Percentiles rank a stretch among this genome's conserved stretches.
Conservation (phyloP, 73 alveolate genomes). For the Urostyla sp. region DNA sequence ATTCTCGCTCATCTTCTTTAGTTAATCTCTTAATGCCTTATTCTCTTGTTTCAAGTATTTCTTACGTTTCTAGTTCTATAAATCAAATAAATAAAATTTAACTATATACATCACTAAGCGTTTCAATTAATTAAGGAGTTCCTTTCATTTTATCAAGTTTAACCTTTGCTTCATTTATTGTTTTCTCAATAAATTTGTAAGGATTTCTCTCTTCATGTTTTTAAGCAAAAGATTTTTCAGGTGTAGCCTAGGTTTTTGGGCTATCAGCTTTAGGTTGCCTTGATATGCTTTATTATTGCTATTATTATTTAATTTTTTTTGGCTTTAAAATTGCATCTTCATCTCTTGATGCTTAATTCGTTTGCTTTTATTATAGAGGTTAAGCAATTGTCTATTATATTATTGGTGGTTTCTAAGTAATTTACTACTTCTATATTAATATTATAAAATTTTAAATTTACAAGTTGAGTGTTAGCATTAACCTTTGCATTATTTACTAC, state of each 20-base stretch:
- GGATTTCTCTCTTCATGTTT: conserved; percentile 53
- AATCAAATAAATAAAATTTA: not conserved
- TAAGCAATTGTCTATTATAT: not conserved
- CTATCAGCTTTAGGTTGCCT: too few species aligned
- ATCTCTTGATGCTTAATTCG: not conserved
- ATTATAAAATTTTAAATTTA: not conserved
- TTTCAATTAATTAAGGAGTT: conserved; percentile 45
- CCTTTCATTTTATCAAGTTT: conserved; percentile 52
- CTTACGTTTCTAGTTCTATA: conserved; percentile 39
- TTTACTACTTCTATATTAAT: not conserved
- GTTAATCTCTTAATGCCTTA: conserved; percentile 46
- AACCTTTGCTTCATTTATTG: conserved; percentile 23
- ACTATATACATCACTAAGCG: conserved; percentile 30
- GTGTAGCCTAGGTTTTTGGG: conserved; percentile 6
- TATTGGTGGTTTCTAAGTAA: not conserved
- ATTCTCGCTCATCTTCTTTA: conserved; percentile 58
- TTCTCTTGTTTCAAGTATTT: conserved; percentile 45
- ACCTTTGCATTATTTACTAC: conserved; percentile 1
- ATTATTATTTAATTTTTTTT: not conserved
- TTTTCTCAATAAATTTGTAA: conserved; percentile 50
- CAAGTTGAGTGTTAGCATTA: not conserved
- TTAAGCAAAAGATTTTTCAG: conserved; percentile 13
- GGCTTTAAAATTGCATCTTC: not conserved
- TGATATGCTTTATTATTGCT: too few species aligned
- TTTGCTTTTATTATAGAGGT: not conserved